Base-by-base conservation (phyloP, 139 green algal genomes). In the Nannochloris sp. region DNA sequence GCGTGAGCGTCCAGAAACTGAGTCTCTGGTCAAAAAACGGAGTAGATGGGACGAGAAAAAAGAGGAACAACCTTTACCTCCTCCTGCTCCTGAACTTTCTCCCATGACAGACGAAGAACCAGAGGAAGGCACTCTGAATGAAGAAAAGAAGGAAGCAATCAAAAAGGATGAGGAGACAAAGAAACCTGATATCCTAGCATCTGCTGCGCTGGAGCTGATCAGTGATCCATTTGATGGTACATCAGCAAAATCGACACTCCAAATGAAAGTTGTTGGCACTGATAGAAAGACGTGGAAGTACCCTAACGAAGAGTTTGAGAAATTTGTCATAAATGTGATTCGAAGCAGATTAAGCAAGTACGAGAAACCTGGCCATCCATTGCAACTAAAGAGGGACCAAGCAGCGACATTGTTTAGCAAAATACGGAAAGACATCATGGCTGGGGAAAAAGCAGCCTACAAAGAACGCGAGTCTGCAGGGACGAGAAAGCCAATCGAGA, bases 271-370 rank as follows among this genome's bases (percentile, higher is more conserved):
- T 9, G 33, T 25, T 23, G 56, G 31, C 10, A 23, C 17, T n/a
- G 56, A 50, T 8, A 63, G 55, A 2, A 28, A 89, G 16, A 56
- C 57, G 6, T 92, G 86, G 87, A 81, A 88, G 2, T 61, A 67
- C 3, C 86, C 84, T 0, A 64, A 79, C 31, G 45, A 56, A 3
- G 40, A 30, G 0, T 94, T 94, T 61, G 81, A 86, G 59, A 59
- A 57, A 1, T 92, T 75, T 71, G 84, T 94, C 59, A 29, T 59
- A 3, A 76, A 89, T 20, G 77, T 76, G 40, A 78, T 92, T 28
- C 68, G 73, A 46, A 63, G 69, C 25, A 62, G 81, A 23, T 51
- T 93, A 49, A 77, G 79, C 50, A 88, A 88, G 74, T 91, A 91
- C 59, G 51, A 72, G 45, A 79, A 85, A 67, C 78, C 82, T 1